Conservation (phyloP, 2,329 filamentous ascomycete genomes). For the Ceratocystis papillata region DNA sequence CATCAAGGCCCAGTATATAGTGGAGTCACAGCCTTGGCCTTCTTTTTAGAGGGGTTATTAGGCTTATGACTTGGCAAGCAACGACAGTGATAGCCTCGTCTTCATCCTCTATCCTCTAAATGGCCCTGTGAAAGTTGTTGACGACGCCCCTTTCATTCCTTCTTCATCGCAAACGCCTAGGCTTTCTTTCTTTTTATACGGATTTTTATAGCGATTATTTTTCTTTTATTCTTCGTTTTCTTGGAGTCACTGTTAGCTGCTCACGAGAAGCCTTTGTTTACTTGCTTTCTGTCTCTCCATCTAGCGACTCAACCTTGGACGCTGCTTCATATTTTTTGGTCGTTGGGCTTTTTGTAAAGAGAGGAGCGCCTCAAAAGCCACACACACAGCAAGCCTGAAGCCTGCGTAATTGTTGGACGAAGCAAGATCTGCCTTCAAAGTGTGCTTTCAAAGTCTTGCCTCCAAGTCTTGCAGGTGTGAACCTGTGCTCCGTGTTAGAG, state of each 20-base stretch:
- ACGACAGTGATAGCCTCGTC: constrained; percentile 1
- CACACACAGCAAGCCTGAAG: not conserved
- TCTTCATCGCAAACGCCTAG: not conserved
- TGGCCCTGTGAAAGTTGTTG: too few relatives aligned
- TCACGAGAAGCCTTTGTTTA: not conserved
- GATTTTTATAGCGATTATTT: constrained; percentile 1
- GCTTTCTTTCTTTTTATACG: not conserved
- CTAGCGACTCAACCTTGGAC: too few relatives aligned
- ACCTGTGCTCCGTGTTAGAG: too few relatives aligned
- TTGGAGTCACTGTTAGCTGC: not conserved
- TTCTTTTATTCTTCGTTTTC: not conserved
- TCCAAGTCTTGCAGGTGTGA: too few relatives aligned
- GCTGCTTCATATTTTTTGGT: not conserved
- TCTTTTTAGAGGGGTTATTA: not conserved
- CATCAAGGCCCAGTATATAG: not conserved
- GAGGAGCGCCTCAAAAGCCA: not conserved
- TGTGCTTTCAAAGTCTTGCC: too few relatives aligned
- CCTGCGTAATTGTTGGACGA: not conserved
- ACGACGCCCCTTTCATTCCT: not conserved
- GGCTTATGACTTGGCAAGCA: not conserved
- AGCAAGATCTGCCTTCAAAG: too few relatives aligned
- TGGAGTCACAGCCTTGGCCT: not conserved
- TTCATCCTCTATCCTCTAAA: not conserved
- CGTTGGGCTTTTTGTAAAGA: not conserved
- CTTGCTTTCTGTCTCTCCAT: too few relatives aligned